These are phyloP conservation scores for Globisporangium yorkense DNA, from an alignment of 352 stramenopile genomes.

Conservation along the genomic window DNA sequence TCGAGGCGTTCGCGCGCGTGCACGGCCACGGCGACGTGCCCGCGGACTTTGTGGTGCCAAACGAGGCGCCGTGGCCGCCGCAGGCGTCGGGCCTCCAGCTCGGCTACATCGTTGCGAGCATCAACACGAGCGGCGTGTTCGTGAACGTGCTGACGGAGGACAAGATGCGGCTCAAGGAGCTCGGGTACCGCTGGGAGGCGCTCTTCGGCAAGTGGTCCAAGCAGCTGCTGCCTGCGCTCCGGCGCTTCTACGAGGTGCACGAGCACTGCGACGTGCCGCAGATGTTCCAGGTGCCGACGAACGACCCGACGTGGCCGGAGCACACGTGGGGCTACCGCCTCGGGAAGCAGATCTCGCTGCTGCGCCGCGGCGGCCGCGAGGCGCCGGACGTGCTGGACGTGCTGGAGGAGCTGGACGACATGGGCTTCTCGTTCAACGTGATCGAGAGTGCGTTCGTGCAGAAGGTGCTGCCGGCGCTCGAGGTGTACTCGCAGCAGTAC, in stretches of 20 bases:
- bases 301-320: conserved; percentile 70
- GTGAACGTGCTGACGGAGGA: conserved; percentile 27
- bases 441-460: conserved; percentile 54
- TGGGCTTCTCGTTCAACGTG: conserved; percentile 68
- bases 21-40: conserved; percentile 36
- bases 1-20: conserved; percentile 27
- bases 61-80: conserved; percentile 38
- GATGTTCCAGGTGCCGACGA: conserved; percentile 82
- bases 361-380: conserved; percentile 42
- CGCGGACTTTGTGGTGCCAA: conserved; percentile 49
- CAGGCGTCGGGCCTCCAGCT: conserved; percentile 30
- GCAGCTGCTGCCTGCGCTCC: conserved; percentile 54
- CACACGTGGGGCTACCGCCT: conserved; percentile 81
- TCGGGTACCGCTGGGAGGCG: conserved; percentile 52
- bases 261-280: conserved; percentile 87
- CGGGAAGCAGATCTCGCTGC: conserved; percentile 71
- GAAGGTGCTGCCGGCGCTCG: conserved; percentile 63
- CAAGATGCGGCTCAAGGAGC: conserved; percentile 32
- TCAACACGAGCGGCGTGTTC: conserved; percentile 41
- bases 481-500: conserved; percentile 79
- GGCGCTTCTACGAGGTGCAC: conserved; percentile 71
- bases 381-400: conserved; percentile 41
- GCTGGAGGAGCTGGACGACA: conserved; percentile 42
- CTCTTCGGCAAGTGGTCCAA: conserved; percentile 59
- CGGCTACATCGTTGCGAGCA: conserved; percentile 49